Conservation (phyloP, 2,329 filamentous ascomycete species). For the Fusarium sp. region DNA sequence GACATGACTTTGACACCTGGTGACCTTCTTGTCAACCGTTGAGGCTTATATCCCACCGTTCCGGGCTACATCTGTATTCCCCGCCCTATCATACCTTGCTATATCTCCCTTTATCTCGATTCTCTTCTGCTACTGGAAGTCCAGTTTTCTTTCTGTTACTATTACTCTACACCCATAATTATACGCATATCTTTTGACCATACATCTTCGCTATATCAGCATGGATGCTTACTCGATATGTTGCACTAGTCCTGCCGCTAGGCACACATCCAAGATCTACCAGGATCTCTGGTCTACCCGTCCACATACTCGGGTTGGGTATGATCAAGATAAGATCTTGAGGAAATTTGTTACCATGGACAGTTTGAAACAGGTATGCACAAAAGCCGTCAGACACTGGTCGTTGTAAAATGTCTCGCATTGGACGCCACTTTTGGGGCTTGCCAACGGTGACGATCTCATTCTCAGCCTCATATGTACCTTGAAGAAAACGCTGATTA, state of each 20-base stretch:
- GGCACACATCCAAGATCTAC: constrained; percentile 62
- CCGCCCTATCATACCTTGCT: constrained; percentile 26
- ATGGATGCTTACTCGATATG: constrained; percentile 68
- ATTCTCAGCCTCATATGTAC: constrained; percentile 28
- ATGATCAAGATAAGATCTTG: constrained; percentile 49
- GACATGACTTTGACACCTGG: constrained; percentile 28
- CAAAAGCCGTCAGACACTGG: not conserved
- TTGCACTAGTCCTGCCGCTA: constrained; percentile 58
- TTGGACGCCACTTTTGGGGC: not conserved
- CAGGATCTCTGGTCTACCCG: constrained; percentile 61
- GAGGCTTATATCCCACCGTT: constrained; percentile 42
- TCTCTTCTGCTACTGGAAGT: constrained; percentile 35
- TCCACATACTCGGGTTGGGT: constrained; percentile 52
- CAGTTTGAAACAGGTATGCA: constrained; percentile 54
- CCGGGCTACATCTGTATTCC: constrained; percentile 13
- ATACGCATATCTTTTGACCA: constrained; percentile 10
- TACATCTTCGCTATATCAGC: constrained; percentile 2
- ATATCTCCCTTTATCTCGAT: constrained; percentile 13
- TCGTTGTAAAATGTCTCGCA: constrained; percentile 2
- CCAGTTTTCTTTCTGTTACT: constrained; percentile 17
- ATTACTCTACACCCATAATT: constrained; percentile 3
- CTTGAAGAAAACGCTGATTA: constrained; percentile 39
- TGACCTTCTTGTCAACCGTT: constrained; percentile 38
- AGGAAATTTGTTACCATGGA: constrained; percentile 49
- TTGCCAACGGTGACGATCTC: not conserved